These are phyloP conservation scores for Phytophthora pini DNA, from an alignment of 352 stramenopile species.

Conservation along the genomic window DNA sequence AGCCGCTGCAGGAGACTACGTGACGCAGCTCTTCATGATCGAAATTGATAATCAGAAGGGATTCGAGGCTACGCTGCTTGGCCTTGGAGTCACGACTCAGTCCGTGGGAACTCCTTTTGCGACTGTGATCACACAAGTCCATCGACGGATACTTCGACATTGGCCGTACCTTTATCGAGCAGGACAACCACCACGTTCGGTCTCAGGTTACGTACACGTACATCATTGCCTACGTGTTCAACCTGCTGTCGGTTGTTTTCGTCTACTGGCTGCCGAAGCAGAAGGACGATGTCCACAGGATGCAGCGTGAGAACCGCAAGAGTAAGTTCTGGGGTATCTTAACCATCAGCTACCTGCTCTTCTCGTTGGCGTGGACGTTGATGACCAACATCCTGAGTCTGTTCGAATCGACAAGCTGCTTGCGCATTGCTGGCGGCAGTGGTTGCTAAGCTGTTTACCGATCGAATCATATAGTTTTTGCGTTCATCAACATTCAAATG, in stretches of 20 bases:
- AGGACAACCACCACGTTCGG: constrained; percentile 46
- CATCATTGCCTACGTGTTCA: constrained; percentile 56
- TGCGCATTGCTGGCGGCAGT: constrained; percentile 55
- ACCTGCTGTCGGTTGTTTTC: constrained; percentile 50
- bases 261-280: constrained; percentile 50
- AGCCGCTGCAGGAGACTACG: constrained; percentile 35
- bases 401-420: constrained; percentile 57
- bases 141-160: constrained; percentile 61
- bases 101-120: constrained; percentile 50
- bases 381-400: constrained; percentile 70
- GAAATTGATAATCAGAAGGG: constrained; percentile 48
- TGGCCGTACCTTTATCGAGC: constrained; percentile 38
- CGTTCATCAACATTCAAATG: not conserved
- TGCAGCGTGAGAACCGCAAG: constrained; percentile 43
- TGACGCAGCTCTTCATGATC: constrained; percentile 52
- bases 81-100: constrained; percentile 42
- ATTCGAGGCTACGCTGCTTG: constrained; percentile 57
- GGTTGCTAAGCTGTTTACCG: constrained; percentile 32
- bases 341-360: constrained; percentile 41
- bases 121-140: constrained; percentile 58
- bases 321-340: constrained; percentile 44
- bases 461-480: not conserved
- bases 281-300: constrained; percentile 48
- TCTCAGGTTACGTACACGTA: constrained; percentile 58
- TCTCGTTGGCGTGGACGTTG: constrained; percentile 54